These are phyloP conservation scores for Xylariales sp. DNA, from an alignment of 2,329 filamentous ascomycete species.

Conservation along the genomic window DNA sequence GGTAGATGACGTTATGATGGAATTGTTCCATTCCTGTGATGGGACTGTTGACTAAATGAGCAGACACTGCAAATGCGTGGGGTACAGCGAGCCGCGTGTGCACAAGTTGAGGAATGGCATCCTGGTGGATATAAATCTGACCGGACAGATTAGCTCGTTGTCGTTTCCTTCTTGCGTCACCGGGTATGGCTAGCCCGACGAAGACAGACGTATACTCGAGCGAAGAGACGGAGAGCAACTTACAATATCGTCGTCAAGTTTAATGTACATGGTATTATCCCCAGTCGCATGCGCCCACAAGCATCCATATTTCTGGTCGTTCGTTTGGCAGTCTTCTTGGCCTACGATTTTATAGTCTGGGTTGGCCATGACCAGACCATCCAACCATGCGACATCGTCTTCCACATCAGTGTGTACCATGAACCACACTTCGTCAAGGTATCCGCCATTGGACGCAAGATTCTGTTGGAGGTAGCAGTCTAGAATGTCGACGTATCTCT, in stretches of 20 bases:
- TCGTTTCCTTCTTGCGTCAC: constrained; percentile 1
- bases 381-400: constrained; percentile 55
- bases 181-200: not conserved
- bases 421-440: constrained; percentile 59
- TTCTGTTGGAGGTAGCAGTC: constrained; percentile 61
- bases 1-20: constrained; percentile 62
- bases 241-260: constrained; percentile 60
- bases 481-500: constrained; percentile 57
- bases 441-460: constrained; percentile 57
- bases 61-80: constrained; percentile 63
- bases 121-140: constrained; percentile 48
- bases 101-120: constrained; percentile 63
- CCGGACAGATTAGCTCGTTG: constrained; percentile 17
- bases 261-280: constrained; percentile 56
- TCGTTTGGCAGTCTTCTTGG: constrained; percentile 49
- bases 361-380: constrained; percentile 53
- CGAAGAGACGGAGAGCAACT: constrained; percentile 37
- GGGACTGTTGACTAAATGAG: constrained; percentile 68
- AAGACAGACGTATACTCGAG: not conserved
- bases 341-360: constrained; percentile 52
- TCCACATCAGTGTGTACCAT: constrained; percentile 56
- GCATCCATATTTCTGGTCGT: constrained; percentile 51
- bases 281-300: constrained; percentile 49
- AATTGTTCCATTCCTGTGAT: constrained; percentile 65
- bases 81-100: constrained; percentile 64